Evolutionary conservation across 257 asterid genomes (phyloP).

Genomic region (Osmanthus fragrans): DNA sequence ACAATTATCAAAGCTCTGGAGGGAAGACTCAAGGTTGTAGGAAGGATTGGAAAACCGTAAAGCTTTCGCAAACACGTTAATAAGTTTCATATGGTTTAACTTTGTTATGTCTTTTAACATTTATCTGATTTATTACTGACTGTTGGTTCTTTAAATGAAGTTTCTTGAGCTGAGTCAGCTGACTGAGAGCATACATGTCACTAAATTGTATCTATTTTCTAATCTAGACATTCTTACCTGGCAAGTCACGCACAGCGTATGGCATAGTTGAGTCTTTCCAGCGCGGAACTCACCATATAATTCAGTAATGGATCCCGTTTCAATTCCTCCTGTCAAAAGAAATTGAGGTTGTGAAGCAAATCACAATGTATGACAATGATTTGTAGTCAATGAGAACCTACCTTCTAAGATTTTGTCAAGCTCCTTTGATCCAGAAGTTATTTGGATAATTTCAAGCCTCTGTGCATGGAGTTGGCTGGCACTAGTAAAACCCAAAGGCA

Average conservation of each 20-base stretch:
- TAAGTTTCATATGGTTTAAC: not conserved
- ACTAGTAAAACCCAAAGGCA: conserved; percentile 94
- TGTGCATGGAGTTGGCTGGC: conserved; percentile 89
- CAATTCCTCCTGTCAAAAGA: conserved; percentile 76
- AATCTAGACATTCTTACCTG: conserved; percentile 53
- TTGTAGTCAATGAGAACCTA: conserved; percentile 17
- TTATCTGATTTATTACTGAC: not conserved
- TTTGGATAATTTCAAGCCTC: conserved; percentile 93
- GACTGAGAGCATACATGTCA: not conserved
- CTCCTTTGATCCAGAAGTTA: conserved; percentile 94
- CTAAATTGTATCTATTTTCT: not conserved
- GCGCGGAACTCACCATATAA: conserved; percentile 88
- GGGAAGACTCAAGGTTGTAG: not conserved
- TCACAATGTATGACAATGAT: not conserved
- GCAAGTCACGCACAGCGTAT: conserved; percentile 92
- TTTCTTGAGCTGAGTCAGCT: not conserved
- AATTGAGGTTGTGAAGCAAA: not conserved
- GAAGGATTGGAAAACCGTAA: not conserved
- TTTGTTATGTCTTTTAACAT: not conserved
- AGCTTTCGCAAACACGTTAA: not conserved
- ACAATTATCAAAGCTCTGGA: not conserved
- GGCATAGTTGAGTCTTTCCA: conserved; percentile 98
- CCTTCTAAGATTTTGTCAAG: conserved; percentile 94
- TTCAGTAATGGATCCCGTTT: conserved; percentile 93
- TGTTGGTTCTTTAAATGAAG: not conserved